Base-by-base conservation (phyloP, 2,329 filamentous ascomycete species). In the Phialophora expanda region DNA sequence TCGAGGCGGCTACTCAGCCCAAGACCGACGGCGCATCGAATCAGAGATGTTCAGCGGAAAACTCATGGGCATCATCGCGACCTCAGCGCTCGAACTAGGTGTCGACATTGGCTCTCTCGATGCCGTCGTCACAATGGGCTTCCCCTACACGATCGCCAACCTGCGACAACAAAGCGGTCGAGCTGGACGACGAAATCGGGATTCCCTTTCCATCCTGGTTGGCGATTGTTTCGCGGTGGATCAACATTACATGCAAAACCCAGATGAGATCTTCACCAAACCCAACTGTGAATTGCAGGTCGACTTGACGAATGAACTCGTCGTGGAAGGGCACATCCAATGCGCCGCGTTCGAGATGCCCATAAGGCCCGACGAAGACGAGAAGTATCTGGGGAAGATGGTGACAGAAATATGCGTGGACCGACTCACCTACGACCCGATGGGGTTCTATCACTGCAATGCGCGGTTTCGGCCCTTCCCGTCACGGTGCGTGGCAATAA, bases 11-110 rank as follows among this genome's bases (percentile, higher is more conserved):
- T 99, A 99, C 75, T 97, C 93, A 2, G 88, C 94, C 1, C 90
- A 96, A 75, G 95, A 99, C 74, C 85, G 95, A 63, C 87, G 95
- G 20, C 84, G 86, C 63, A 97, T 99, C 66, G 95, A 99, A 77
- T 87, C 85, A 28, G 93, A 98, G 75, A 98, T 99, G 95, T 99
- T 99, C 72, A 91, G 96, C 63, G 95, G 95, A 0, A 95, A 93
- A 73, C 83, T 99, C 1, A 84, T 97, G 67, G 95, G 95, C 0
- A 96, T 99, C 64, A 89, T 99, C 34, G 94, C 94, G 1, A 99
- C 95, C 0, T 96, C 90, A 61, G 95, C 95, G 0, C 83, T 99
- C 2, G 95, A 99, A 75, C 82, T 99, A 1, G 95, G 95, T 30
- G 92, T 99, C 50, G 95, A 99, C 75, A 98, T 99, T 70, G 95